Percentiles rank a stretch among this genome's conserved stretches.
Evolutionary conservation across 2,329 filamentous ascomycete species (phyloP).

Genomic region (Taxawa tesnikishii): DNA sequence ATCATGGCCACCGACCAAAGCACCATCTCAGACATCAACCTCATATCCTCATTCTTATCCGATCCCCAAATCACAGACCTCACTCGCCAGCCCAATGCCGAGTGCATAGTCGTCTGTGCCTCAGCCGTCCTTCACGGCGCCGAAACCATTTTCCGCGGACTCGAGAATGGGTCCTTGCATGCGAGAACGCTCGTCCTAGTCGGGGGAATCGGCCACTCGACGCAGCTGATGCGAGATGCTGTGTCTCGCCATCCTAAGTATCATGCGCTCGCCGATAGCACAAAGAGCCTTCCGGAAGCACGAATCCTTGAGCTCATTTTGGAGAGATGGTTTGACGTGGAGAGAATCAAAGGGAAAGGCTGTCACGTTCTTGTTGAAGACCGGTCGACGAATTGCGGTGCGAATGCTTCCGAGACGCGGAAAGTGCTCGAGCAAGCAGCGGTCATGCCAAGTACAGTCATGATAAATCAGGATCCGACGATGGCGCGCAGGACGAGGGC

Average conservation of each 20-base stretch:
- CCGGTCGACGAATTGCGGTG: slow-evolving; percentile 33
- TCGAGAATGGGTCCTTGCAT: slow-evolving; percentile 17
- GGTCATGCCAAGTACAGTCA: slow-evolving; percentile 14
- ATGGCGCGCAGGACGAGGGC: slow-evolving; percentile 31
- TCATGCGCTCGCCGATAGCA: slow-evolving; percentile 12
- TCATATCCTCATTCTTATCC: slow-evolving; percentile 18
- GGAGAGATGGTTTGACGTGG: slow-evolving; percentile 16
- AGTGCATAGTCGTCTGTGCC: slow-evolving; percentile 28
- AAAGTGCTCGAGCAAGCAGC: slow-evolving; percentile 21
- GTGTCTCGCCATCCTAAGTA: slow-evolving; percentile 21
- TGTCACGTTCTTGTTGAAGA: slow-evolving; percentile 28
- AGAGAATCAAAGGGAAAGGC: slow-evolving; percentile 12
- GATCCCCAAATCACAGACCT: slow-evolving; percentile 18
- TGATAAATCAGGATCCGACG: slow-evolving; percentile 34
- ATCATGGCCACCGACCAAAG: background rate
- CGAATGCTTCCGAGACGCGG: slow-evolving; percentile 27
- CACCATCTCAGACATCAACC: slow-evolving; percentile 16
- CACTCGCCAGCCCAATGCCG: slow-evolving; percentile 7
- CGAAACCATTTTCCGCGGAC: slow-evolving; percentile 20
- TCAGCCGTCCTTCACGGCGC: slow-evolving; percentile 25
- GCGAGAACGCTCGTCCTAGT: slow-evolving; percentile 28
- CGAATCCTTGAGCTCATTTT: slow-evolving; percentile 25
- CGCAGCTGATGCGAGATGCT: slow-evolving; percentile 28
- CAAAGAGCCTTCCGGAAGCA: slow-evolving; percentile 27
- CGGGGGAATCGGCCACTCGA: slow-evolving; percentile 35